These are phyloP conservation scores for Pharus latifolius DNA, from an alignment of 176 grass and related monocot species.

Conservation along the genomic window DNA sequence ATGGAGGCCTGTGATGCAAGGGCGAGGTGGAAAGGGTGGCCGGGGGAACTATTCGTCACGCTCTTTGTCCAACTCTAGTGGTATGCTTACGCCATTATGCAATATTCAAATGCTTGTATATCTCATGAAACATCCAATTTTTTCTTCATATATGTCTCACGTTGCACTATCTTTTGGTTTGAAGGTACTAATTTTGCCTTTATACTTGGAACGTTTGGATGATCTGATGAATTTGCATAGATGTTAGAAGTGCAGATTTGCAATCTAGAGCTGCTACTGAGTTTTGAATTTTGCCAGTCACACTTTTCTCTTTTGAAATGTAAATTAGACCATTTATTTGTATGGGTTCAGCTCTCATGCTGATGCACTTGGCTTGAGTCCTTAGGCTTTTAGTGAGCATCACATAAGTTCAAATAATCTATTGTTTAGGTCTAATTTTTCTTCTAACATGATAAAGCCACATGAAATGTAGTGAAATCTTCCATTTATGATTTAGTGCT, in stretches of 20 bases:
- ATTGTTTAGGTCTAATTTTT: background rate
- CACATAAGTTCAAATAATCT: no score
- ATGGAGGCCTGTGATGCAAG: constrained; percentile 30
- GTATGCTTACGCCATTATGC: constrained; percentile 11
- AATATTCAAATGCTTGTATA: background rate
- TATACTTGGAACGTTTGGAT: background rate
- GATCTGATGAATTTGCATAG: background rate
- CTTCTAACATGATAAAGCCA: background rate
- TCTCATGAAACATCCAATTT: background rate
- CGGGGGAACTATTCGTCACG: constrained; percentile 37
- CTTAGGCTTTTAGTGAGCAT: no score
- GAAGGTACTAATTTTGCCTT: background rate
- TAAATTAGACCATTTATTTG: no score
- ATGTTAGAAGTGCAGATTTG: background rate
- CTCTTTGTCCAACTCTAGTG: constrained; percentile 13
- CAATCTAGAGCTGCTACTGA: background rate
- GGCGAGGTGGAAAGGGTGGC: constrained; percentile 37
- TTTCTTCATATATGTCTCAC: background rate
- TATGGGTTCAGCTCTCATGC: no score
- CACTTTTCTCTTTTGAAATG: no score
- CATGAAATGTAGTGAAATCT: background rate
- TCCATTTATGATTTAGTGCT: no score
- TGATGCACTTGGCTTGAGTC: no score
- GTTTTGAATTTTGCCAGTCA: no score
- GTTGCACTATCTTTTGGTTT: background rate